phyloP scores from a whole-genome alignment of 2,329 filamentous ascomycete genomes.

The Mycosphaerella arachidis region DNA sequence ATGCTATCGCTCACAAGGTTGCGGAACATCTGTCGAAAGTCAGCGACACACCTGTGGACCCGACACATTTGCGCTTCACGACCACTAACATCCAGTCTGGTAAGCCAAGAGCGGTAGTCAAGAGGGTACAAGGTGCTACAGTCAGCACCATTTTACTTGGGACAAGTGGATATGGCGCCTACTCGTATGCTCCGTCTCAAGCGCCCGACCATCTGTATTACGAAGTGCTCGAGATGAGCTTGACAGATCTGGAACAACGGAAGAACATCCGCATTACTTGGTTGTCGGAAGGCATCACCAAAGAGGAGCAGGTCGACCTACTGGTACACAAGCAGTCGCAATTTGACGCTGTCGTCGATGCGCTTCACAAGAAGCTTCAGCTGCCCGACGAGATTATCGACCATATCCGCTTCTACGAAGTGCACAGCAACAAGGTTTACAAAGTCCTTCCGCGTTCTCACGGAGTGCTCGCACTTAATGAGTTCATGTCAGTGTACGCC shows the following conservation, averaged over 20 bases:
- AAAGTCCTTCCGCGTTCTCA: conserved; percentile 68
- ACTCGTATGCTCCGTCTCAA: conserved; percentile 59
- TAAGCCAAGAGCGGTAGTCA: conserved; percentile 72
- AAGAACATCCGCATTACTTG: conserved; percentile 79
- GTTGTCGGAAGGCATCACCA: conserved; percentile 84
- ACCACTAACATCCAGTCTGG: conserved; percentile 74
- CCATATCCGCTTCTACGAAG: conserved; percentile 76
- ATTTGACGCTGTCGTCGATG: conserved; percentile 71
- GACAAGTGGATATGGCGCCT: conserved; percentile 63
- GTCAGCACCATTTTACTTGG: conserved; percentile 69
- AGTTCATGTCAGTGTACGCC: conserved; percentile 77
- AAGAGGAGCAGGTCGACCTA: conserved; percentile 80
- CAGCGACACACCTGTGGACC: conserved; percentile 53
- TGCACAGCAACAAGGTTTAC: conserved; percentile 76
- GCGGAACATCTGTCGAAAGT: conserved; percentile 60
- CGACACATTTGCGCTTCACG: conserved; percentile 86
- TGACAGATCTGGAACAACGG: conserved; percentile 89
- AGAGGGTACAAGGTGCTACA: conserved; percentile 66
- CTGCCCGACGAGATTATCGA: conserved; percentile 71
- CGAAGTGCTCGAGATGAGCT: conserved; percentile 88
- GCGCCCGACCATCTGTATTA: conserved; percentile 73
- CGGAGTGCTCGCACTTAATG: conserved; percentile 75
- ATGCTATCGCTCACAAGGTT: conserved; percentile 78
- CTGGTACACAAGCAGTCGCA: conserved; percentile 83
- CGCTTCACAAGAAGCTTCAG: conserved; percentile 73